Evolutionary conservation across 2,329 filamentous ascomycete genomes (phyloP).

Genomic region (Didymosphaeria variabile): DNA sequence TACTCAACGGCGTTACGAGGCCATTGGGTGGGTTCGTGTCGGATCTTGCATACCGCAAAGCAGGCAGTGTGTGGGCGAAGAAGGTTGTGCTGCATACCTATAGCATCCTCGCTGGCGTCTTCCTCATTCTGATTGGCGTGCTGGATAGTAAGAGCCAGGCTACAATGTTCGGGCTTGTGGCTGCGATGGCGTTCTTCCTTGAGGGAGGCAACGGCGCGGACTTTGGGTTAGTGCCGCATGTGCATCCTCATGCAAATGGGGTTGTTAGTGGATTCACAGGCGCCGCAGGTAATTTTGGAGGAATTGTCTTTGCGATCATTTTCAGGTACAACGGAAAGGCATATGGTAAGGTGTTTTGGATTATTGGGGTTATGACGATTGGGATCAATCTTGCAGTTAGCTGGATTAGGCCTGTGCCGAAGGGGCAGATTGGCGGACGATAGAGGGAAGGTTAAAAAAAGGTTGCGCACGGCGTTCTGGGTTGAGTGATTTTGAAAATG

Average conservation of each 20-base stretch:
- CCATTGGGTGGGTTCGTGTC: slow-evolving; percentile 69
- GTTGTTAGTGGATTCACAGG: slow-evolving; percentile 78
- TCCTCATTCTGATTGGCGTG: slow-evolving; percentile 68
- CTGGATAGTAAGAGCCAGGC: slow-evolving; percentile 66
- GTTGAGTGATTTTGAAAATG: not conserved
- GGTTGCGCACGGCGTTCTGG: not conserved
- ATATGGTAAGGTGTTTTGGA: slow-evolving; percentile 77
- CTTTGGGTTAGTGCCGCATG: slow-evolving; percentile 84
- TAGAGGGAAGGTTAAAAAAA: not conserved
- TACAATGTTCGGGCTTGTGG: slow-evolving; percentile 78
- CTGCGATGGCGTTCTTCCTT: slow-evolving; percentile 78
- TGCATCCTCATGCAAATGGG: slow-evolving; percentile 82
- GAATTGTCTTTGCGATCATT: slow-evolving; percentile 81
- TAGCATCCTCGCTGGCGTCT: slow-evolving; percentile 64
- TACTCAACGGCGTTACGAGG: slow-evolving; percentile 72
- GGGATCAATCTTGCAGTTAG: slow-evolving; percentile 71
- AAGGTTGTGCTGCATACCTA: slow-evolving; percentile 66
- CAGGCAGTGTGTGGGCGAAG: slow-evolving; percentile 66
- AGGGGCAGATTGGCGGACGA: slow-evolving; percentile 9
- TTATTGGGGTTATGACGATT: slow-evolving; percentile 79
- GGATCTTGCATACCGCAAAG: slow-evolving; percentile 62
- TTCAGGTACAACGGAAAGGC: slow-evolving; percentile 76
- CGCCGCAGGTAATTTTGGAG: slow-evolving; percentile 83
- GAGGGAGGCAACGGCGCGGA: slow-evolving; percentile 85
- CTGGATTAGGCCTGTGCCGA: slow-evolving; percentile 68